Conservation (phyloP, 768 basidiomycete species). For the Collybiopsis confluens region DNA sequence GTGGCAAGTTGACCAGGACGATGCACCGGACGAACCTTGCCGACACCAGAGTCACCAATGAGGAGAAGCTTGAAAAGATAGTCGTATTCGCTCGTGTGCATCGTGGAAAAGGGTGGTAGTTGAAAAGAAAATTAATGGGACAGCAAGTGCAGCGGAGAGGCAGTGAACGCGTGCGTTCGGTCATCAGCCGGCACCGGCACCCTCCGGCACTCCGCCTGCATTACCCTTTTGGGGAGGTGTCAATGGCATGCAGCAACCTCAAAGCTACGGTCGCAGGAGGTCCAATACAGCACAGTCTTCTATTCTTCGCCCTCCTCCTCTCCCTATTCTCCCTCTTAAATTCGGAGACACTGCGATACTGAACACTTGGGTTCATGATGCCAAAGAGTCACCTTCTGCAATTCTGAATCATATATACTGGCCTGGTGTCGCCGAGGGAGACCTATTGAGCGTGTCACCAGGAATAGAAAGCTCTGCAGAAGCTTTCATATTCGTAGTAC, state of each 20-base stretch:
- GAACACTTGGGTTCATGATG: conserved; percentile 73
- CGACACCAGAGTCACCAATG: conserved; percentile 94
- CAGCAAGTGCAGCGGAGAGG: conserved; percentile 27
- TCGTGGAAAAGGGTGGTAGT: conserved; percentile 34
- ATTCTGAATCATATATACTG: conserved; percentile 71
- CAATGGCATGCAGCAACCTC: conserved; percentile 49
- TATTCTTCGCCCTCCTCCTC: conserved; percentile 42
- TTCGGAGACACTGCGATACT: conserved; percentile 60
- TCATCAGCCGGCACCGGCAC: background rate
- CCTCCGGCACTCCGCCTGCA: no score
- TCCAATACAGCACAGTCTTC: conserved; percentile 79
- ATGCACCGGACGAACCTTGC: conserved; percentile 63
- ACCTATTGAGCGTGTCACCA: conserved; percentile 54
- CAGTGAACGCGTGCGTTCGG: background rate
- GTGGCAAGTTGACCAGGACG: conserved; percentile 8
- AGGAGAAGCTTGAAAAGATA: conserved; percentile 95
- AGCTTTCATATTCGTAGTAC: conserved; percentile 62
- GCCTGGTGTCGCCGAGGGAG: conserved; percentile 78
- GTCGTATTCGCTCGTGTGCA: conserved; percentile 95
- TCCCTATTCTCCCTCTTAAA: conserved; percentile 34
- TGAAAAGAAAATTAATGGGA: conserved; percentile 18
- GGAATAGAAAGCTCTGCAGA: conserved; percentile 36
- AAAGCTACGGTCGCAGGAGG: conserved; percentile 56
- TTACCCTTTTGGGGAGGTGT: no score
- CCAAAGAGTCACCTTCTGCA: conserved; percentile 52